Evolutionary conservation across 768 basidiomycete genomes (phyloP).

Genomic region (Tricholoma terreum): DNA sequence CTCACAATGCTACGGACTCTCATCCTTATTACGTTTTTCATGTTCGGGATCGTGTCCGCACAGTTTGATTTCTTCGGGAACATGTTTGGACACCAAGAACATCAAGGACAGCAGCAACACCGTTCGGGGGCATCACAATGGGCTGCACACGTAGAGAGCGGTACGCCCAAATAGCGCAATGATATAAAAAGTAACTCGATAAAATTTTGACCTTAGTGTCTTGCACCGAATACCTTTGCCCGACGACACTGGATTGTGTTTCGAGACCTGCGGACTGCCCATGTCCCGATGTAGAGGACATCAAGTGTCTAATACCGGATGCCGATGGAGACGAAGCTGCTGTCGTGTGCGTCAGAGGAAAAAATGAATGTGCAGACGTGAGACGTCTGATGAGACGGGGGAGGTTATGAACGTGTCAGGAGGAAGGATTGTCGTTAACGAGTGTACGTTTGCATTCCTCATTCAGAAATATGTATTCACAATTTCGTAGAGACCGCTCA

Average conservation of each 20-base stretch:
- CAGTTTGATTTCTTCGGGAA: conserved; percentile 81
- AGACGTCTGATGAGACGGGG: conserved; percentile 48
- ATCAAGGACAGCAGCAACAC: conserved; percentile 58
- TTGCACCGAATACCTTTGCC: conserved; percentile 76
- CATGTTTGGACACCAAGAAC: conserved; percentile 66
- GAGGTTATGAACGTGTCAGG: conserved; percentile 5
- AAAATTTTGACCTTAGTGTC: conserved; percentile 42
- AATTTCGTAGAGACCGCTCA: not conserved
- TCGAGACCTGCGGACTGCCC: conserved; percentile 63
- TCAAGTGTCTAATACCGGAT: conserved; percentile 76
- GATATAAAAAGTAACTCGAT: not conserved
- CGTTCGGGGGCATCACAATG: conserved; percentile 58
- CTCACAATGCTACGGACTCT: conserved; percentile 14
- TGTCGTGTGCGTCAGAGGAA: conserved; percentile 68
- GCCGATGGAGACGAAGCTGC: conserved; percentile 51
- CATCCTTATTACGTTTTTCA: conserved; percentile 29
- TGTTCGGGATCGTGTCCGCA: conserved; percentile 42
- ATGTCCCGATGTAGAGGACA: conserved; percentile 72
- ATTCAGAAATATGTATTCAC: not conserved
- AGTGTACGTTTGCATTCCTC: not conserved
- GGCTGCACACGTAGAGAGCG: conserved; percentile 60
- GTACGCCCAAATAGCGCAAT: conserved; percentile 34
- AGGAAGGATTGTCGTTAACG: not conserved
- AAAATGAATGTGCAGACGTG: conserved; percentile 58
- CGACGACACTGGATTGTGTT: conserved; percentile 70